Conservation (phyloP, 371 early-diverging fungal species). For the Mucor velutinosus region DNA sequence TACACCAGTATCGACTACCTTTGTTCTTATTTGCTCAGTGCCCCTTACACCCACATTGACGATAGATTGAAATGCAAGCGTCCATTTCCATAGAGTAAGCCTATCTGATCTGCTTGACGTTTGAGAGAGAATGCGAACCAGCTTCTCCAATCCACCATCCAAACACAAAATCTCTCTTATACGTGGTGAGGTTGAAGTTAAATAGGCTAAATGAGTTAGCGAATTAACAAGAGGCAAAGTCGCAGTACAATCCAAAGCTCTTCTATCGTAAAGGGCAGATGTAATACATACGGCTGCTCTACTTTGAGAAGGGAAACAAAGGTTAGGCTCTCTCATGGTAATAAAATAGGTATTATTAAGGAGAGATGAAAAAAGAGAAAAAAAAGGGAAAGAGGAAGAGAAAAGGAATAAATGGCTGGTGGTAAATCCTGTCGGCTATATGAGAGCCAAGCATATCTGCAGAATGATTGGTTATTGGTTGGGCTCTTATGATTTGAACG, state of each 20-base stretch:
- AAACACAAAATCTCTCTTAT: constrained; percentile 79
- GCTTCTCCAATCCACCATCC: constrained; percentile 88
- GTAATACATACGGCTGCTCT: constrained; percentile 82
- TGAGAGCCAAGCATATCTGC: too few species aligned
- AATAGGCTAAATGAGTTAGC: constrained; percentile 82
- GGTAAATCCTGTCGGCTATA: too few species aligned
- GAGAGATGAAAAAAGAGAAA: constrained; percentile 6
- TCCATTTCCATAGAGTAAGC: constrained; percentile 78
- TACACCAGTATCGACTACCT: constrained; percentile 85
- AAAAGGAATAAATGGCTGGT: neutral
- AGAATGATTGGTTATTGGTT: too few species aligned
- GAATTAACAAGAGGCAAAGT: constrained; percentile 84
- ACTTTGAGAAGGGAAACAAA: constrained; percentile 74
- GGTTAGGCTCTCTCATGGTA: constrained; percentile 82
- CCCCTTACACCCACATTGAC: constrained; percentile 89
- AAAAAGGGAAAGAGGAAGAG: constrained; percentile 1
- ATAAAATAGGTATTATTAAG: neutral
- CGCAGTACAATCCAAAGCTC: constrained; percentile 89
- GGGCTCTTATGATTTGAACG: neutral
- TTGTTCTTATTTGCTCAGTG: constrained; percentile 75
- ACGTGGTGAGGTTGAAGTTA: constrained; percentile 81
- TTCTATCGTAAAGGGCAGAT: constrained; percentile 83
- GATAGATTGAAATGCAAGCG: constrained; percentile 82
- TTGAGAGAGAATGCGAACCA: constrained; percentile 60
- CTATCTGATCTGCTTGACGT: constrained; percentile 66